Conservation (phyloP, 2,329 filamentous ascomycete genomes). For the Xylariaceae sp. region DNA sequence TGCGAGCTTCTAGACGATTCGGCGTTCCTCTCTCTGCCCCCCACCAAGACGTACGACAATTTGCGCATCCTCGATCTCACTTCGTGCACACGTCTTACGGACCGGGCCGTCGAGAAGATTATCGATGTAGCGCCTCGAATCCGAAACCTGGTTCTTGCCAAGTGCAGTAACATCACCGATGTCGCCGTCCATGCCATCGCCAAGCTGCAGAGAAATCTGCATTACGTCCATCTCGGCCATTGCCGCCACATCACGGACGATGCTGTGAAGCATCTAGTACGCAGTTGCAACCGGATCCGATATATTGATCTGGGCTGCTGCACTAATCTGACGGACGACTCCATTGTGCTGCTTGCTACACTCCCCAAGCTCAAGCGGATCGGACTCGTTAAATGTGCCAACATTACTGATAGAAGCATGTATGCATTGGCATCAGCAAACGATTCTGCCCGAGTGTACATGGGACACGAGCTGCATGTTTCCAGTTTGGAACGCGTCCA, state of each 20-base stretch:
- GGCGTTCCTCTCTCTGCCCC: constrained; percentile 78
- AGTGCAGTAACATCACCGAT: constrained; percentile 91
- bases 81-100: constrained; percentile 76
- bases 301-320: constrained; percentile 99
- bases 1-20: constrained; percentile 79
- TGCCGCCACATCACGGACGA: constrained; percentile 87
- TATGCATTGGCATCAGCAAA: constrained; percentile 72
- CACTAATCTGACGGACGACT: constrained; percentile 77
- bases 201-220: constrained; percentile 86
- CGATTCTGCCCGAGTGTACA: constrained; percentile 42
- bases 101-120: constrained; percentile 83
- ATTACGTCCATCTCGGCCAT: constrained; percentile 94
- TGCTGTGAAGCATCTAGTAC: constrained; percentile 78
- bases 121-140: constrained; percentile 80
- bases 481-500: constrained; percentile 86
- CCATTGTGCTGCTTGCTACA: constrained; percentile 74
- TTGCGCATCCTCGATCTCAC: constrained; percentile 91
- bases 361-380: constrained; percentile 93
- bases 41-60: constrained; percentile 69
- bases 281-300: constrained; percentile 83
- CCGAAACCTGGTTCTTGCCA: constrained; percentile 87
- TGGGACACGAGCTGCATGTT: constrained; percentile 47
- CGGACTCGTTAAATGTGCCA: constrained; percentile 86
- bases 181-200: constrained; percentile 81
- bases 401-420: constrained; percentile 87